phyloP scores from a whole-genome alignment of 2,329 filamentous ascomycete species.

The Penicillium corylophilum region DNA sequence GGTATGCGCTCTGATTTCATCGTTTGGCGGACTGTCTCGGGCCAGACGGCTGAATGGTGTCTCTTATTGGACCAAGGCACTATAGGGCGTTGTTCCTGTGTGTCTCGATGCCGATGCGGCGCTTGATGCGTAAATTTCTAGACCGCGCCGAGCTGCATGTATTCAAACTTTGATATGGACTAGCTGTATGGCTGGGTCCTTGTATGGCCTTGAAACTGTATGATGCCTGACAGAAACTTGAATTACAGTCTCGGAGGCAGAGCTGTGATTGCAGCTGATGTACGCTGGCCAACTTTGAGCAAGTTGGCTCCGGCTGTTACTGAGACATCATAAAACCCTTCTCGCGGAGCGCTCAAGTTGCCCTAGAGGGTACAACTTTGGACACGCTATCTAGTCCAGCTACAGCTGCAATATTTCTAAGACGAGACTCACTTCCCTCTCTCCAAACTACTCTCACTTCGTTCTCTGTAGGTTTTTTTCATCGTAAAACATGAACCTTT shows the following conservation, averaged over 20 bases:
- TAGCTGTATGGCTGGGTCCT: not conserved
- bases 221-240: not conserved
- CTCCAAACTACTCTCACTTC: no score
- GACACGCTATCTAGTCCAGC: no score
- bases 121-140: slow-evolving; percentile 3
- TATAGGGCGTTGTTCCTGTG: not conserved
- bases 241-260: not conserved
- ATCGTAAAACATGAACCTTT: no score
- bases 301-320: no score
- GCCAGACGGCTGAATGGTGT: not conserved
- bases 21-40: slow-evolving; percentile 5
- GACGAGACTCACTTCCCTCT: no score
- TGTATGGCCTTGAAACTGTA: not conserved
- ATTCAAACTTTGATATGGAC: not conserved
- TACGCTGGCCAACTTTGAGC: not conserved
- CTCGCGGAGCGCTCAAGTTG: no score
- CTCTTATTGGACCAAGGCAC: not conserved
- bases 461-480: no score
- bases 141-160: not conserved
- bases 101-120: slow-evolving; percentile 2
- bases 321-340: no score
- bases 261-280: not conserved
- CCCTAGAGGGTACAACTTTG: no score
- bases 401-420: no score
- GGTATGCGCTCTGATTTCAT: slow-evolving; percentile 10